Base-by-base conservation (phyloP, 2,329 filamentous ascomycete species). In the Pseudohalonectria lignicola region DNA sequence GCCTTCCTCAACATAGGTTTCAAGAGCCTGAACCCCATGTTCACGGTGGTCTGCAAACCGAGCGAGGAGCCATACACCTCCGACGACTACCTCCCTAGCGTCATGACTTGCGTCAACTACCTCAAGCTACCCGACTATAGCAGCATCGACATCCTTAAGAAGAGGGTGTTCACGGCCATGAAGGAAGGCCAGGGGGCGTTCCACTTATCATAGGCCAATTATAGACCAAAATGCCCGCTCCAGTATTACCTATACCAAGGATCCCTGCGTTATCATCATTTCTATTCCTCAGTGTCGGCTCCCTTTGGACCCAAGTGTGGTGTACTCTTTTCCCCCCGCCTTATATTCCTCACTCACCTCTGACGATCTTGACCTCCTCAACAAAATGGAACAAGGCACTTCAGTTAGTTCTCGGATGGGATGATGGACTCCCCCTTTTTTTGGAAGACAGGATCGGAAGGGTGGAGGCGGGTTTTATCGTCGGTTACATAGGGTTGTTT, bases 81-180 rank as follows among this genome's bases (percentile, higher is more conserved):
- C 4, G 92, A 98, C 54, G 92, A 98, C 63, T 98, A 96, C 53
- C 73, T 98, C n/a, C 92, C 93, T 11, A 96, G 88, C 56, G 93
- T 98, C 57, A 98, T 98, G 93, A 98, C 93, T 10, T 98, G 93
- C 58, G 92, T 94, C 61, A 98, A 98, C 61, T 98, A 98, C 57
- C 76, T 98, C 52, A 98, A 98, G 63, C 73, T 98, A 53, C 92
- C 92, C 16, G 86, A 98, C 60, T 98, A 98, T 62, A 90, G 79
- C 47, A 78, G 67, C 48, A 64, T 94, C 44, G 75, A 85, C 2
- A 71, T 82, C 37, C 77, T 98, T 61, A 80, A 74, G 53, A 74
- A 82, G 55, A 85, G 86, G 57, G 69, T 98, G 39, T 78, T 75
- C 46, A 82, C 81, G 46, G 93, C 92, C 19, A 94, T 94, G 56